A percentile compares a stretch with the other conserved stretches of the same genome.
Evolutionary conservation across 208 protist genomes (phyloP).

Genomic region (Trypanosoma lewisi): DNA sequence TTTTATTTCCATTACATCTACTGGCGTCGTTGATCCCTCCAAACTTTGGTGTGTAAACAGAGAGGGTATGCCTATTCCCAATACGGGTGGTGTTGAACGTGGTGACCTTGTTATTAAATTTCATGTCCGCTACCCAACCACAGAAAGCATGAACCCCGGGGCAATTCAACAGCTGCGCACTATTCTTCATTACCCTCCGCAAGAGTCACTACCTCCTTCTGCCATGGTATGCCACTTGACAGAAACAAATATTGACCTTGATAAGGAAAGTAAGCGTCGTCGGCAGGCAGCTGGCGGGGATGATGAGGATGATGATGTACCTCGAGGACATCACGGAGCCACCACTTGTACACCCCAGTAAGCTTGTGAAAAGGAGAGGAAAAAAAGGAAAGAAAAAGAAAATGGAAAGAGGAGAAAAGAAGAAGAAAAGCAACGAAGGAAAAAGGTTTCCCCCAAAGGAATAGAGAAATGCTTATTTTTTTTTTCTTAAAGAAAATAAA

Average conservation of each 20-base stretch:
- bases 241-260: constrained; percentile 72
- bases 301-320: constrained; percentile 53
- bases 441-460: neutral
- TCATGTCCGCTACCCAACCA: constrained; percentile 84
- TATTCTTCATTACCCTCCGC: constrained; percentile 72
- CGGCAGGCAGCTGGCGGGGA: constrained; percentile 49
- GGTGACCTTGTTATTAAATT: constrained; percentile 91
- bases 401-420: constrained; percentile 13
- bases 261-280: constrained; percentile 71
- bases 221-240: constrained; percentile 57
- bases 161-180: constrained; percentile 55
- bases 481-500: no score
- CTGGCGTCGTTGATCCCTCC: constrained; percentile 81
- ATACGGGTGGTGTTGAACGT: constrained; percentile 85
- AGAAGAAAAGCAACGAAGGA: constrained; percentile 16
- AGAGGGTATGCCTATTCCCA: constrained; percentile 93
- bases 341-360: constrained; percentile 80
- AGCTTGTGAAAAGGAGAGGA: constrained; percentile 4
- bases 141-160: constrained; percentile 1
- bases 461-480: neutral
- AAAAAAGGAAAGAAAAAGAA: constrained; percentile 17
- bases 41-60: constrained; percentile 81
- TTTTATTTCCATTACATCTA: constrained; percentile 73
- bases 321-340: constrained; percentile 52
- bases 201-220: constrained; percentile 27